Evolutionary conservation across 352 stramenopile species (phyloP).

Genomic region (Pythium sp.): DNA sequence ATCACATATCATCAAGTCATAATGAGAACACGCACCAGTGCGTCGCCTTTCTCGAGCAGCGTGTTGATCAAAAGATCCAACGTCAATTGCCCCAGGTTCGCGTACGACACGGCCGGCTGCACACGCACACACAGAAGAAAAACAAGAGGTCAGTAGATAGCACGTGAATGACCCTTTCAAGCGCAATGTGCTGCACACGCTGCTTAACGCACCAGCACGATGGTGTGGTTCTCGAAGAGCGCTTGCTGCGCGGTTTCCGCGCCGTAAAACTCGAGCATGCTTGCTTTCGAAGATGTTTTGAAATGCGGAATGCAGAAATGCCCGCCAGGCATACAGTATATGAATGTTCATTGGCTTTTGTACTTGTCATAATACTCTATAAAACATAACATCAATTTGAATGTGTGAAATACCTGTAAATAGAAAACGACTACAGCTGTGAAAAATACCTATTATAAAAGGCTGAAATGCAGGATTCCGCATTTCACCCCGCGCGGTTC

Average conservation of each 20-base stretch:
- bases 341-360: no score
- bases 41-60: conserved; percentile 45
- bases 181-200: neutral
- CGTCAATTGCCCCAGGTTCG: conserved; percentile 78
- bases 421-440: no score
- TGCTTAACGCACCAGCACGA: conserved; percentile 45
- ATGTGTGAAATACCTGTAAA: no score
- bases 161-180: neutral
- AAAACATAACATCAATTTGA: no score
- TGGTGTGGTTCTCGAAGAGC: conserved; percentile 50
- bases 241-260: conserved; percentile 4
- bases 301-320: conserved; percentile 1
- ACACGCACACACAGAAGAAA: neutral
- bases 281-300: conserved; percentile 1
- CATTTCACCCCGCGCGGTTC: no score
- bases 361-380: no score
- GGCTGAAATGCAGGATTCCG: no score
- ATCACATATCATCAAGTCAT: neutral
- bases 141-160: neutral
- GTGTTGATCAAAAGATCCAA: conserved; percentile 80
- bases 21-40: conserved; percentile 33
- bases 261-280: conserved; percentile 15
- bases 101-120: conserved; percentile 73
- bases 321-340: no score
- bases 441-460: no score